Evolutionary conservation across 2,329 filamentous ascomycete species (phyloP), one percentile per base, ranked within the genome.

Genomic region (Aspergillus sp.): DNA sequence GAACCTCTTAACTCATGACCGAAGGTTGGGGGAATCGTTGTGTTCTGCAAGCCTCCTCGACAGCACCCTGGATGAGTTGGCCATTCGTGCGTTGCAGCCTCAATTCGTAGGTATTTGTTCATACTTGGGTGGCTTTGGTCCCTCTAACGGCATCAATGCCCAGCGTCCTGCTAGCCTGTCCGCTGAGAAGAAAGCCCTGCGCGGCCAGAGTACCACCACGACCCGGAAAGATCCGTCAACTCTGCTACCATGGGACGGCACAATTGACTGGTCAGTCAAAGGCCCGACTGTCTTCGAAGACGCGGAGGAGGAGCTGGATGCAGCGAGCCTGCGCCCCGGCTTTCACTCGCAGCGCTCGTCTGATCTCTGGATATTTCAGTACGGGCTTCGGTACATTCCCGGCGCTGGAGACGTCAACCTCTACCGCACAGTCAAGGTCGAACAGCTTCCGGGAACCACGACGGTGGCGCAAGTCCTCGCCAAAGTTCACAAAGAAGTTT

Each of bases 331-430:
- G 15, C 34, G 28, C 4, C 24, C 27, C n/a, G 40, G 44, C 29
- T 16, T 43, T 8, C 4, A 42, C 19, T 24, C 27, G 6, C 22
- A 37, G 6, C 26, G 26, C 13, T 26, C 37, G 12, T 33, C 46
- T 8, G 37, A 47, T 8, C 42, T 41, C 14, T 45, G 41, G 37
- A 26, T 54, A 8, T 55, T 53, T 30, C 48, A 55, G 28, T 53
- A 54, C 13, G 53, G 52, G 1, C 38, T 59, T n/a, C 45, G 55
- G 24, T 58, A 52, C 28, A 39, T 48, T 1, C 54, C 55, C 4
- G 29, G 36, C 3, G 16, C 28, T 24, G 12, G 20, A 3, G 49
- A 55, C 12, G 30, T 29, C 4, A 43, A 57, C 26, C 36, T 42
- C 3, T 53, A 53, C 33, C 51, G 55, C 14, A 55, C 54, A 2